A percentile compares a stretch with the other conserved stretches of the same genome.
These are phyloP conservation scores for Mycosphaerella sp. DNA, from an alignment of 2,329 filamentous ascomycete species.

Conservation along the genomic window DNA sequence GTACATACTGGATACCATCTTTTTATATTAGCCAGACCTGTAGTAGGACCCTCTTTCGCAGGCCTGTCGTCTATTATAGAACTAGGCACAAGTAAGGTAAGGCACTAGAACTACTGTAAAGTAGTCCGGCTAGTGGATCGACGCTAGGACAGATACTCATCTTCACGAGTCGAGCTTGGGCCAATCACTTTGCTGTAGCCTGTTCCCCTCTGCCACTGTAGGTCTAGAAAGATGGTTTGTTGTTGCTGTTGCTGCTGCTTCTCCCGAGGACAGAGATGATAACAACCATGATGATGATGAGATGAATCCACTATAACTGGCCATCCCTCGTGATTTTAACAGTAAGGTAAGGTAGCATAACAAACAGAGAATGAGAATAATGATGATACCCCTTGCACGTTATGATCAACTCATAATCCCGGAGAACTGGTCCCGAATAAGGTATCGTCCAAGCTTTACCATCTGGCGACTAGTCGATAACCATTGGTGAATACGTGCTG, in stretches of 20 bases:
- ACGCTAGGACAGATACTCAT: neutral
- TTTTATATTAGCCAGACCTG: neutral
- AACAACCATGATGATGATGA: too few relatives aligned
- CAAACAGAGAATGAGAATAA: neutral
- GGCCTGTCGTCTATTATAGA: neutral
- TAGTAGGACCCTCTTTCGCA: neutral
- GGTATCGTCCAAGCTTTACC: slow-evolving; percentile 4
- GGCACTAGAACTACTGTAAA: too few relatives aligned
- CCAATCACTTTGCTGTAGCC: slow-evolving; percentile 5
- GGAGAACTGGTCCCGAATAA: slow-evolving; percentile 3
- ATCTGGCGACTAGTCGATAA: neutral
- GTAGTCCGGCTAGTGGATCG: too few relatives aligned
- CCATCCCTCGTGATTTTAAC: too few relatives aligned
- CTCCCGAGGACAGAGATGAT: too few relatives aligned
- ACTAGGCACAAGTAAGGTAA: too few relatives aligned
- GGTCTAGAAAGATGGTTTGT: neutral
- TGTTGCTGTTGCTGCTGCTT: too few relatives aligned
- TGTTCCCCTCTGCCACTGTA: slow-evolving; percentile 4
- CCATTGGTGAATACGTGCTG: slow-evolving; percentile 7
- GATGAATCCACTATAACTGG: too few relatives aligned
- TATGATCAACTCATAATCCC: neutral
- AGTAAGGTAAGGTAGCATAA: too few relatives aligned
- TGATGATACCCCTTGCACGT: slow-evolving; percentile 3
- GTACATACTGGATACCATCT: neutral
- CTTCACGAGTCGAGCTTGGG: neutral